Base-by-base conservation (phyloP, 345 rosid species). In the Psidium friedrichsthalianum region DNA sequence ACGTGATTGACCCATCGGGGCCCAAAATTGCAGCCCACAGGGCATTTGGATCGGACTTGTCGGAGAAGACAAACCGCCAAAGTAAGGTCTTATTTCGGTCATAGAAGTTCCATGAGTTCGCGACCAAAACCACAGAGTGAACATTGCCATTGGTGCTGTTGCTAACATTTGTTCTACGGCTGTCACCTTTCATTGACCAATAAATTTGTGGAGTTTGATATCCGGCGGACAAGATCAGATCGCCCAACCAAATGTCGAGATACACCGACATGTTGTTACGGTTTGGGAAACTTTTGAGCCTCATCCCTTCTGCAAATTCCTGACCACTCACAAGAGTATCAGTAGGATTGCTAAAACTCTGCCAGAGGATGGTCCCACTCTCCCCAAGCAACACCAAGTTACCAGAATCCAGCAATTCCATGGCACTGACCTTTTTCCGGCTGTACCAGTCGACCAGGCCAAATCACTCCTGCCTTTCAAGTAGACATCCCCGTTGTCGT, bases 51-150 rank as follows among this genome's bases (percentile, higher is more conserved):
- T 87, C 86, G 21, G 90, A 56, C 84, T 51, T 58, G 21, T n/a
- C 52, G 1, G 91, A 86, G 87, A 93, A 87, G 61, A 78, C 74
- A 76, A 93, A 87, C 87, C 83, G 90, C 89, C 90, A 89, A 27
- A 93, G 88, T 85, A 93, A 83, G 21, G 56, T 52, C 69, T 82
- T 83, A 10, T 51, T 86, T 51, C 8, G 82, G 86, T 90, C 89
- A 51, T 90, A 90, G 61, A 91, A 90, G 85, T 90, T 93, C 95
- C 93, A 93, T 21, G 93, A 85, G 87, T 88, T 90, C 29, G 90
- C 84, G 40, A 58, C 87, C 86, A 93, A 53, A 82, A 84, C 51
- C 13, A 86, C 89, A 49, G 92, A 90, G 64, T 86, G 84, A 82
- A 91, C 88, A 82, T 47, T 88, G 80, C 92, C 88, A 27, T 29